Evolutionary conservation across 352 stramenopile genomes (phyloP).

Genomic region (Globisporangium ultimum): DNA sequence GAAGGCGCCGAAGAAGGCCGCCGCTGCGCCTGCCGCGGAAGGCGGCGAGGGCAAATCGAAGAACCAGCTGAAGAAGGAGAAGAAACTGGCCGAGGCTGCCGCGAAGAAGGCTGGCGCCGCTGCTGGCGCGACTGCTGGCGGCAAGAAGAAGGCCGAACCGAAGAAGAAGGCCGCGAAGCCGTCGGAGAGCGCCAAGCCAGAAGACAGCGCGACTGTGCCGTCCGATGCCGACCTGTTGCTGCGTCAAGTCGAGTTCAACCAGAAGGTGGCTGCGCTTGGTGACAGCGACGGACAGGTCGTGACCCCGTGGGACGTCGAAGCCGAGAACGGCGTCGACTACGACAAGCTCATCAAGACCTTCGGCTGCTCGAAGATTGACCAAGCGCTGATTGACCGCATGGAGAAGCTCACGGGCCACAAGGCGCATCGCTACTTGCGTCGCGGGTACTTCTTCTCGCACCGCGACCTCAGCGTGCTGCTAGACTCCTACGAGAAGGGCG

Average conservation of each 20-base stretch:
- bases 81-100: conserved; percentile 64
- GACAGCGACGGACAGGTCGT: conserved; percentile 75
- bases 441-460: conserved; percentile 99
- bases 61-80: conserved; percentile 88
- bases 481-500: conserved; percentile 93
- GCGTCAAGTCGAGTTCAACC: conserved; percentile 72
- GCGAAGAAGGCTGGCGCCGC: conserved; percentile 27
- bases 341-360: conserved; percentile 99
- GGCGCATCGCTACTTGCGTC: conserved; percentile 96
- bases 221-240: conserved; percentile 55
- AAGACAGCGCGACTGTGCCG: conserved; percentile 54
- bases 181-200: conserved; percentile 69
- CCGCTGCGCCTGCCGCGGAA: conserved; percentile 2
- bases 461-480: conserved; percentile 96
- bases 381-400: conserved; percentile 93
- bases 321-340: conserved; percentile 98
- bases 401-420: conserved; percentile 93
- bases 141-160: conserved; percentile 31
- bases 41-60: conserved; percentile 60
- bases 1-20: conserved; percentile 36
- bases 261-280: conserved; percentile 50
- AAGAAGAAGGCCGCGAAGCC: conserved; percentile 56
- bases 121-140: conserved; percentile 5
- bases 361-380: conserved; percentile 93
- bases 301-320: conserved; percentile 93